Evolutionary conservation across 2,329 filamentous ascomycete genomes (phyloP).

Genomic region (Pseudocercospora musae): DNA sequence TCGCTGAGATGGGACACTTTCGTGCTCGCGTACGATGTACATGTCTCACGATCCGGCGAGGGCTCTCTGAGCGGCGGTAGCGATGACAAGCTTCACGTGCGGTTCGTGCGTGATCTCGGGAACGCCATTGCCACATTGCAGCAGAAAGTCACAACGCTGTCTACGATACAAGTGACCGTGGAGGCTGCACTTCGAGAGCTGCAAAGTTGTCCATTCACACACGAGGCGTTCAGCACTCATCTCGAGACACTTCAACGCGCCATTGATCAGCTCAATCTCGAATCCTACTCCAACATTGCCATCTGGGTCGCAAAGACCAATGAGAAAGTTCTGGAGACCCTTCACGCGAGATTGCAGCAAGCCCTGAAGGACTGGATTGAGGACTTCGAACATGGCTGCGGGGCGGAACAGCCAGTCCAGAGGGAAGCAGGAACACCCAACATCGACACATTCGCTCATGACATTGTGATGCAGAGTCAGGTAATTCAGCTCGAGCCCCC

Average conservation of each 20-base stretch:
- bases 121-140: constrained; percentile 83
- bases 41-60: constrained; percentile 61
- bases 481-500: constrained; percentile 95
- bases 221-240: constrained; percentile 72
- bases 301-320: constrained; percentile 91
- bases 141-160: constrained; percentile 75
- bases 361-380: constrained; percentile 85
- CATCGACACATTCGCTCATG: constrained; percentile 74
- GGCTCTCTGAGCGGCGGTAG: constrained; percentile 18
- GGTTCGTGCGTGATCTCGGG: constrained; percentile 93
- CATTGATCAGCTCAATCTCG: constrained; percentile 93
- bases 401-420: constrained; percentile 35
- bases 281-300: constrained; percentile 89
- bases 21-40: constrained; percentile 91
- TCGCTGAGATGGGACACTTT: constrained; percentile 96
- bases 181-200: constrained; percentile 82
- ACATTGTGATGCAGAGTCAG: constrained; percentile 97
- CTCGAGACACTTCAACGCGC: constrained; percentile 84
- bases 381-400: constrained; percentile 63
- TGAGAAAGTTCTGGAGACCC: constrained; percentile 72
- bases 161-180: constrained; percentile 72
- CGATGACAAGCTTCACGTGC: constrained; percentile 62
- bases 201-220: constrained; percentile 77
- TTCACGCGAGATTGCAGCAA: constrained; percentile 77
- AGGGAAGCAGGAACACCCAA: constrained; percentile 54